Evolutionary conservation across 2,329 filamentous ascomycete genomes (phyloP).

Genomic region (Penicillium olsonii): DNA sequence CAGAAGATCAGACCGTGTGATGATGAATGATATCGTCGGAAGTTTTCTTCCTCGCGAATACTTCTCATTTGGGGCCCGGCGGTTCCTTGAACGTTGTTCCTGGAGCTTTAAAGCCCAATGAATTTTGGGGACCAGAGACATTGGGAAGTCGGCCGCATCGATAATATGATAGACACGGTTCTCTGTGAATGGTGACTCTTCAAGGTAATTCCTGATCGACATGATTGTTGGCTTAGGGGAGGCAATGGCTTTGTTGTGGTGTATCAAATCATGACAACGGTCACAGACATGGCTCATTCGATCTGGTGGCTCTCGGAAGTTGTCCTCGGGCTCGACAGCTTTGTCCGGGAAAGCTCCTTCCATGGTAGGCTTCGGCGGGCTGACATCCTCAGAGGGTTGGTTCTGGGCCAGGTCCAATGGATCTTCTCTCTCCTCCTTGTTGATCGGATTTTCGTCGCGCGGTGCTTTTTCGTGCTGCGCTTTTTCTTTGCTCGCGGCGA

Average conservation of each 20-base stretch:
- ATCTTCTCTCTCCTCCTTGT: background rate
- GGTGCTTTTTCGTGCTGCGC: conserved; percentile 9
- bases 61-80: conserved; percentile 67
- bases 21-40: conserved; percentile 85
- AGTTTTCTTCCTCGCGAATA: conserved; percentile 69
- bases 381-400: background rate
- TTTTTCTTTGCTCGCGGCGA: conserved; percentile 23
- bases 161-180: conserved; percentile 96
- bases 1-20: conserved; percentile 84
- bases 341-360: conserved; percentile 25
- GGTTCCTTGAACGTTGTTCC: conserved; percentile 75
- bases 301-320: conserved; percentile 19
- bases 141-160: conserved; percentile 94
- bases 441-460: conserved; percentile 19
- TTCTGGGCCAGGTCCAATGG: conserved; percentile 1
- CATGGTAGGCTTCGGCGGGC: conserved; percentile 19
- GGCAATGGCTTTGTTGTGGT: conserved; percentile 70
- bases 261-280: conserved; percentile 78
- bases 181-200: conserved; percentile 82
- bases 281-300: conserved; percentile 63
- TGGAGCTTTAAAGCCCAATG: conserved; percentile 69
- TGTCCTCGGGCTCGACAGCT: conserved; percentile 18
- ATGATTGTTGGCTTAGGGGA: conserved; percentile 81
- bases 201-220: conserved; percentile 78
- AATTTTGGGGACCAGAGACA: conserved; percentile 82